Percentiles rank a stretch among this genome's conserved stretches.
Evolutionary conservation across 1,284 basidiomycete genomes (phyloP).

Genomic region (Grifola frondosa): DNA sequence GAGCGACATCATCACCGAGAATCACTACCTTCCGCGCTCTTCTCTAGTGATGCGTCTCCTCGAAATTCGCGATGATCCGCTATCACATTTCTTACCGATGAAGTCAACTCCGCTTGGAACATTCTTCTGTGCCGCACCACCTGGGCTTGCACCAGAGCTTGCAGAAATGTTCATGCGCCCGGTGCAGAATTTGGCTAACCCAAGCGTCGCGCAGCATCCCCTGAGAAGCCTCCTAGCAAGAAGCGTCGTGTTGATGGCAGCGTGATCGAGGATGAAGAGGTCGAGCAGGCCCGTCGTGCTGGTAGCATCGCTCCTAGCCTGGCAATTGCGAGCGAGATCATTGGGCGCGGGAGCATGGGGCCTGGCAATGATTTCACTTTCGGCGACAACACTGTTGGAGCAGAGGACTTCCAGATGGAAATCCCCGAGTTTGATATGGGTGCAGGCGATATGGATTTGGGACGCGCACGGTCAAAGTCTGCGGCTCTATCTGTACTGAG

Average conservation of each 20-base stretch:
- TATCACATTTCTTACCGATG: conserved; percentile 83
- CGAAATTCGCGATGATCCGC: conserved; percentile 83
- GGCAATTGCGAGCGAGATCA: conserved; percentile 50
- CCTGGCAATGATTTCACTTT: conserved; percentile 42
- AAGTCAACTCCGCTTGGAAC: conserved; percentile 68
- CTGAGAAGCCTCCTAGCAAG: conserved; percentile 60
- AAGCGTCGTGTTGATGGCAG: conserved; percentile 53
- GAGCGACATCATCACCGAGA: conserved; percentile 73
- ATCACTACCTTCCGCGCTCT: conserved; percentile 83
- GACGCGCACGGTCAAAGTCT: conserved; percentile 42
- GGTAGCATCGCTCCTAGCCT: conserved; percentile 59
- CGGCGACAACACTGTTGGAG: conserved; percentile 45
- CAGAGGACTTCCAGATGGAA: conserved; percentile 71
- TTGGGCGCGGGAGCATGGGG: conserved; percentile 39
- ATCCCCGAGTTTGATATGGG: conserved; percentile 34
- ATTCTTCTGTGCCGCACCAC: conserved; percentile 80
- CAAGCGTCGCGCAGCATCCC: conserved; percentile 54
- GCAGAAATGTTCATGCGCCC: conserved; percentile 83
- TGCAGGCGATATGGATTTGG: conserved; percentile 30
- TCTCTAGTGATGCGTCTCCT: conserved; percentile 78
- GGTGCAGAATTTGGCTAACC: conserved; percentile 42
- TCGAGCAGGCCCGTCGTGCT: conserved; percentile 70
- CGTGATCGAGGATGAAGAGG: conserved; percentile 33
- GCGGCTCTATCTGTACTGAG: conserved; percentile 55
- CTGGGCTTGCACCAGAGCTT: conserved; percentile 79